Conservation (phyloP, 768 basidiomycete genomes). For the Wakefieldia striispora region DNA sequence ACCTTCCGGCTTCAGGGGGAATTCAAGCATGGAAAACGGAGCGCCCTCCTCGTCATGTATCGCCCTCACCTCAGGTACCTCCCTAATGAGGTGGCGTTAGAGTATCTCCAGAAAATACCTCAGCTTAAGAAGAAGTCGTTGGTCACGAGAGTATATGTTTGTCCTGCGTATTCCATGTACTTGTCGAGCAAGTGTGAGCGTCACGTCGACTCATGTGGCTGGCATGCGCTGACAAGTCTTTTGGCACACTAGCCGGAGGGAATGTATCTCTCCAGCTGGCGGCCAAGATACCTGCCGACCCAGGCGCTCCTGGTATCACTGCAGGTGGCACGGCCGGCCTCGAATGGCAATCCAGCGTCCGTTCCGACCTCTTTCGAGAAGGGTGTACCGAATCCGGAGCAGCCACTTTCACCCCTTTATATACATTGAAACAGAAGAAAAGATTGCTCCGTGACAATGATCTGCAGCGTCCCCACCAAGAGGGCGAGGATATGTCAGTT, state of each 20-base stretch:
- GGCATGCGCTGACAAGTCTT: too few relatives aligned
- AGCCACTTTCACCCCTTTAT: constrained; percentile 21
- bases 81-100: constrained; percentile 22
- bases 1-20: constrained; percentile 33
- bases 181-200: constrained; percentile 25
- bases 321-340: background rate
- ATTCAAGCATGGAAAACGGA: constrained; percentile 28
- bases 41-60: constrained; percentile 34
- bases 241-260: too few relatives aligned
- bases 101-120: constrained; percentile 24
- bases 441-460: constrained; percentile 18
- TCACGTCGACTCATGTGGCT: too few relatives aligned
- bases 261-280: constrained; percentile 20
- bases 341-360: constrained; percentile 17
- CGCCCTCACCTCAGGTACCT: constrained; percentile 23
- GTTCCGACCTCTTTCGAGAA: constrained; percentile 19
- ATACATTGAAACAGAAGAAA: constrained; percentile 11
- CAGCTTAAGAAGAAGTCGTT: constrained; percentile 29
- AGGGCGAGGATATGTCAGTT: constrained; percentile 22
- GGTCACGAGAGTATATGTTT: constrained; percentile 31
- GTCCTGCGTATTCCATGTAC: constrained; percentile 33
- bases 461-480: constrained; percentile 2
- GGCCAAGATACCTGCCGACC: constrained; percentile 5
- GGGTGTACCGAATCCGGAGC: constrained; percentile 17
- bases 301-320: background rate